phyloP scores from a whole-genome alignment of 1,284 basidiomycete species.

The Exobasidium rhododendri region DNA sequence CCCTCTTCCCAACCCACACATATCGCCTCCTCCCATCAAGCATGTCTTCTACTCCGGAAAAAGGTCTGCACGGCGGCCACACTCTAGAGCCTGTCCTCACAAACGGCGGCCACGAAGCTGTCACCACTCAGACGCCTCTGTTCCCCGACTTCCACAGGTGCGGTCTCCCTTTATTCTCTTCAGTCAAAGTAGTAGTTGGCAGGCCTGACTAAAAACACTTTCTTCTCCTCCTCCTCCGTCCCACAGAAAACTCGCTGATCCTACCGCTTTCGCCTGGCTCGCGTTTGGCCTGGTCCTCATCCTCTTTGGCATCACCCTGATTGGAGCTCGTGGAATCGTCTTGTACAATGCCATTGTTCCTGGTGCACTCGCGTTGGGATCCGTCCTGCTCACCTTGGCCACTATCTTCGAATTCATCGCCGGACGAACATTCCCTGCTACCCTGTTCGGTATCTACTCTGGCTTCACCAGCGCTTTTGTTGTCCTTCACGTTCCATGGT shows the following conservation, averaged over 20 bases:
- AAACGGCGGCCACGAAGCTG: not conserved
- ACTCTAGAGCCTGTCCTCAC: not conserved
- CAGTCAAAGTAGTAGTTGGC: too few relatives aligned
- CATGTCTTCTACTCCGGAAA: too few relatives aligned
- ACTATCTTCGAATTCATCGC: conserved; percentile 6
- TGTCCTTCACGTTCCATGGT: not conserved
- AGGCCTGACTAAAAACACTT: not conserved
- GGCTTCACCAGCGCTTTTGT: not conserved
- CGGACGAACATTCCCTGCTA: conserved; percentile 1
- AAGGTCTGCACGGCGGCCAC: not conserved
- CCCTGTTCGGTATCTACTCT: not conserved
- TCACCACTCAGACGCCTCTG: not conserved
- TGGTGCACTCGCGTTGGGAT: not conserved
- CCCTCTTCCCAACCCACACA: too few relatives aligned
- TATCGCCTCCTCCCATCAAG: too few relatives aligned
- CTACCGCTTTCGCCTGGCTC: conserved; percentile 8
- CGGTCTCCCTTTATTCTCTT: too few relatives aligned
- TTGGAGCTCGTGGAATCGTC: not conserved
- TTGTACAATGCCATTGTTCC: not conserved
- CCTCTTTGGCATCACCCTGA: not conserved
- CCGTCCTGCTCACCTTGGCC: not conserved
- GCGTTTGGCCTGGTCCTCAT: not conserved
- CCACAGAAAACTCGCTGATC: conserved; percentile 7
- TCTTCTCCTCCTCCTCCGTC: not conserved
- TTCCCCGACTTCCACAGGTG: conserved; percentile 11